Evolutionary conservation across 192 early-diverging fungal genomes (phyloP).

Genomic region (Coemansia sp.): DNA sequence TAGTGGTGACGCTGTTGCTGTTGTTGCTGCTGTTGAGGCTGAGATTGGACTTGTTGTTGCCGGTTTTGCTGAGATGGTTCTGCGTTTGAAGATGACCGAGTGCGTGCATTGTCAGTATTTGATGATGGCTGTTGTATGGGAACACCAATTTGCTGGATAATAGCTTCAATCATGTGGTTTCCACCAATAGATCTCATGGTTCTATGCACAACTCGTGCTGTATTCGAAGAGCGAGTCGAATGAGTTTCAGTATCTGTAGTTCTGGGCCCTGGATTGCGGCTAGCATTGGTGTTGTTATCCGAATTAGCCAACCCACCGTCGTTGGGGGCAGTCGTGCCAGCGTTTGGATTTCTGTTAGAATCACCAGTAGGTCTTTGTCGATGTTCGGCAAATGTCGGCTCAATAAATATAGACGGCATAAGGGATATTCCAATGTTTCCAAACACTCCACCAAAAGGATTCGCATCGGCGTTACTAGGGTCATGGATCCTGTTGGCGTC

Average conservation of each 20-base stretch:
- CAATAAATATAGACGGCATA: neutral
- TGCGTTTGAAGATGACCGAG: neutral
- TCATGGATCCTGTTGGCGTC: neutral
- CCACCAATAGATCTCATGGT: slow-evolving; percentile 6
- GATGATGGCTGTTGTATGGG: neutral
- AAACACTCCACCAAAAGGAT: neutral
- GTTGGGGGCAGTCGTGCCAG: neutral
- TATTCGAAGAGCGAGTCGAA: neutral
- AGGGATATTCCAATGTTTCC: neutral
- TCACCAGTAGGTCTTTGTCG: neutral
- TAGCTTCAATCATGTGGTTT: slow-evolving; percentile 7
- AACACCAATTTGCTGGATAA: slow-evolving; percentile 5
- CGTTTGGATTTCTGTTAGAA: neutral
- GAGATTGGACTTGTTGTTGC: neutral
- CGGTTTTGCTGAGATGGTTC: neutral
- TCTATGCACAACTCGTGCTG: slow-evolving; percentile 3
- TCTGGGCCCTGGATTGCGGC: neutral
- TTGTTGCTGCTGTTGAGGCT: neutral
- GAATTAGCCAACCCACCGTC: neutral
- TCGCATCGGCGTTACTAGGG: neutral
- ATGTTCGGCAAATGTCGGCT: neutral
- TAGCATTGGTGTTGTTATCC: neutral
- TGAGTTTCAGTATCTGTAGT: neutral
- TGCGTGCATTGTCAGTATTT: neutral
- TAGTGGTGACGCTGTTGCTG: neutral